Evolutionary conservation across 176 grass and related monocot species (phyloP).

Genomic region (Phoenix dactylifera): DNA sequence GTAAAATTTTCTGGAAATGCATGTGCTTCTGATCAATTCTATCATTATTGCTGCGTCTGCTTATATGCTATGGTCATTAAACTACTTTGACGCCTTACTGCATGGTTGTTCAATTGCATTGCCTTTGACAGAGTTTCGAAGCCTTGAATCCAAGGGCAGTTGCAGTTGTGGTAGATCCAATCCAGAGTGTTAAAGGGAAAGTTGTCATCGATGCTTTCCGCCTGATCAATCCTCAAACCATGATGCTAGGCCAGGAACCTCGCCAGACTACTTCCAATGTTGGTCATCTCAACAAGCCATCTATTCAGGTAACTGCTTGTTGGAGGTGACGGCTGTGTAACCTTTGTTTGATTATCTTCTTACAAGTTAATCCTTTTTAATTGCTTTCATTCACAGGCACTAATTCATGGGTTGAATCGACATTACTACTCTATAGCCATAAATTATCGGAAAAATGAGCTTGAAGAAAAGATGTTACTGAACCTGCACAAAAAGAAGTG

Average conservation of each 20-base stretch:
- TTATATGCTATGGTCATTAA: too few species aligned
- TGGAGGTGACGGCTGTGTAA: background rate
- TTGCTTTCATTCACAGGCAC: constrained; percentile 37
- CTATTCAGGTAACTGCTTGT: constrained; percentile 63
- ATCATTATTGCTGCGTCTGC: too few species aligned
- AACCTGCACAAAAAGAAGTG: constrained; percentile 99
- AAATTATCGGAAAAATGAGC: constrained; percentile 97
- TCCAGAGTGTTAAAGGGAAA: constrained; percentile 98
- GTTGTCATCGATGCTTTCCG: constrained; percentile 99
- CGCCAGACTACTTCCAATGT: constrained; percentile 96
- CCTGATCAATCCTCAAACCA: constrained; percentile 95
- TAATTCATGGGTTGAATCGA: constrained; percentile 93
- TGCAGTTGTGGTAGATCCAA: constrained; percentile 97
- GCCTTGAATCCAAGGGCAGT: constrained; percentile 91
- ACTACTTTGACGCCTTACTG: too few species aligned
- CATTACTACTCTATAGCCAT: constrained; percentile 99
- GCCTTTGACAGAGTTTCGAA: constrained; percentile 78
- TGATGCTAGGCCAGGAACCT: constrained; percentile 99
- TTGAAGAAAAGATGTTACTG: constrained; percentile 93
- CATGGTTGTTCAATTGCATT: constrained; percentile 1
- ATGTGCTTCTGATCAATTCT: too few species aligned
- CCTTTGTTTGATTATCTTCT: too few species aligned
- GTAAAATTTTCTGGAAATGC: too few species aligned
- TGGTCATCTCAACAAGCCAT: constrained; percentile 97
- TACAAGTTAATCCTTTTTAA: background rate